Percentiles rank a stretch among this genome's conserved stretches.
These are phyloP conservation scores for Spergularia bocconei DNA, from an alignment of 148 eudicot genomes.

Conservation along the genomic window DNA sequence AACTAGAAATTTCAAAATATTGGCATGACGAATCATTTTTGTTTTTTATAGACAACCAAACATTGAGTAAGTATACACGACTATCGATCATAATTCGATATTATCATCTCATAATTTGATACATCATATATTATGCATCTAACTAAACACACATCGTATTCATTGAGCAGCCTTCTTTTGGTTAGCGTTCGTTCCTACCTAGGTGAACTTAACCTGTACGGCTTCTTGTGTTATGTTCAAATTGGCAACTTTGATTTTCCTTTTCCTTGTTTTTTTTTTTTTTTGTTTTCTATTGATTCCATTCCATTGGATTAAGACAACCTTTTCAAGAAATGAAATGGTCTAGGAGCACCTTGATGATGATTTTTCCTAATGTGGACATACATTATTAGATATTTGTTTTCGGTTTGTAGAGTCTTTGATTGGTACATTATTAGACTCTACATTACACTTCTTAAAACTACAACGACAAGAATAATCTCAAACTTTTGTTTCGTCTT, in stretches of 20 bases:
- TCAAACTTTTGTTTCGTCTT: too few species aligned
- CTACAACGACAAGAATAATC: too few species aligned
- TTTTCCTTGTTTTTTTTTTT: neutral
- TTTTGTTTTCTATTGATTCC: neutral
- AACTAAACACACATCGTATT: neutral
- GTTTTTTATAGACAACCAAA: too few species aligned
- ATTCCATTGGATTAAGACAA: neutral
- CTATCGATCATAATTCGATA: too few species aligned
- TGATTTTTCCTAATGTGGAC: conserved; percentile 1
- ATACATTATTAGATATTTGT: conserved; percentile 8
- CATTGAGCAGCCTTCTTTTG: neutral
- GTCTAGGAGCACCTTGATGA: neutral
- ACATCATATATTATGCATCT: neutral
- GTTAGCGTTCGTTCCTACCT: neutral
- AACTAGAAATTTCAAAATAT: too few species aligned
- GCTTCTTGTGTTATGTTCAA: conserved; percentile 16
- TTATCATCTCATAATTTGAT: neutral
- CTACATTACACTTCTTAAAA: too few species aligned
- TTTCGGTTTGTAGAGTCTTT: neutral
- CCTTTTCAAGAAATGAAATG: neutral
- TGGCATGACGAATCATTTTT: too few species aligned
- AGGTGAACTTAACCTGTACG: conserved; percentile 9
- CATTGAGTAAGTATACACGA: too few species aligned
- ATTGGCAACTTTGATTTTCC: conserved; percentile 6
- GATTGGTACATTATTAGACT: neutral